Base-by-base conservation (phyloP, 2,329 filamentous ascomycete species). In the Botrytis tulipae region DNA sequence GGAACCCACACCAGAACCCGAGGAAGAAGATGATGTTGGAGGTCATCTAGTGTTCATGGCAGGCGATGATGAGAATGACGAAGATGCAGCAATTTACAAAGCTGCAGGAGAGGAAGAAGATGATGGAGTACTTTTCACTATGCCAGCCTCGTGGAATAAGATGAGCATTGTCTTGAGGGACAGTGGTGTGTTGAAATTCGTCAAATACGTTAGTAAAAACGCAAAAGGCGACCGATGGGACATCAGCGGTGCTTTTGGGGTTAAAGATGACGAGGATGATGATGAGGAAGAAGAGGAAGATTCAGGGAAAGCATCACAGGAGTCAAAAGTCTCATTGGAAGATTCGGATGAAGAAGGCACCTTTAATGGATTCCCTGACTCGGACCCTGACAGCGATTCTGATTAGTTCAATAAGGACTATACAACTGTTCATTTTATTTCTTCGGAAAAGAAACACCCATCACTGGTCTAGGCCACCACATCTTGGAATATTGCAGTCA, bases 1-100 rank as follows among this genome's bases (percentile, higher is more conserved):
- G 29, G 70, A 72, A 57, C 42, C 71, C 51, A 75, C 75, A 44
- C 78, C 73, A 37, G 78, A 81, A 14, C 75, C 76, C 1, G 77
- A 78, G 12, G 78, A 81, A 14, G 77, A 79, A 32, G 89, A 92
- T 70, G 86, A 87, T 76, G 89, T 93, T 1, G 93, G 93, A 72
- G 93, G 93, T 46, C 92, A 94, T 81, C 92, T 95, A 80, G 92
- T 97, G 74, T 98, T 97, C 86, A 97, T 98, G 94, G 95, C 94
- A 0, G 93, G 92, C 70, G 93, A 95, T 68, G 92, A 94, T 57
- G 91, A 91, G 35, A 85, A 86, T 59, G 87, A 90, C 35, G 87
- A 86, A 18, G 93, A 97, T 82, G 95, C 95, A 1, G 96, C 96
- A 14, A 88, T 99, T 68, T 99, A 99, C 86, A 91, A 92, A 82